phyloP scores from a whole-genome alignment of 805 yeast species.

The Kockiozyma suomiensis region DNA sequence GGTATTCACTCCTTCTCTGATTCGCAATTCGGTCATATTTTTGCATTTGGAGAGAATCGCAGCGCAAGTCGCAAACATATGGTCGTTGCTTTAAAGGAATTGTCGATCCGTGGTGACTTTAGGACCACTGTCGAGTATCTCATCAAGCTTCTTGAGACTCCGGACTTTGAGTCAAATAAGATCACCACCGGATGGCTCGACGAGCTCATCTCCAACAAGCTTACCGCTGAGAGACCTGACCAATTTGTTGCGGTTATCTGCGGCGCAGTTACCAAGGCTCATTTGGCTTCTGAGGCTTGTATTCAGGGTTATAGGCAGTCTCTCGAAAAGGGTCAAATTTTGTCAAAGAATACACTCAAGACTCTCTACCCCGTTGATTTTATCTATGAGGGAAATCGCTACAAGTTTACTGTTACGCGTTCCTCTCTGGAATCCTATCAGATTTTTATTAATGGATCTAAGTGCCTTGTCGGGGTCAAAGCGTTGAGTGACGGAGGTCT shows the following conservation, averaged over 20 bases:
- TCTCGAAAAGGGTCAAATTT: conserved; percentile 95
- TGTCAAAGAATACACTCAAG: conserved; percentile 75
- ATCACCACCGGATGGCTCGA: conserved; percentile 99
- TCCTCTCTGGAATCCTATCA: conserved; percentile 84
- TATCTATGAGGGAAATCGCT: conserved; percentile 90
- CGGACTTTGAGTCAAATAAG: conserved; percentile 93
- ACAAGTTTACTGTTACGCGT: conserved; percentile 93
- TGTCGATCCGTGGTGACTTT: conserved; percentile 97
- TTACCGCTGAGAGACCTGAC: conserved; percentile 98
- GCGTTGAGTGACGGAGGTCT: conserved; percentile 95
- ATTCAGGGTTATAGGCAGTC: conserved; percentile 68
- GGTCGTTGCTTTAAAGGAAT: conserved; percentile 97
- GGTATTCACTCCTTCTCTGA: conserved; percentile 97
- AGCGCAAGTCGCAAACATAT: conserved; percentile 97
- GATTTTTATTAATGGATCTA: conserved; percentile 89
- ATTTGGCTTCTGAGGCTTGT: conserved; percentile 71
- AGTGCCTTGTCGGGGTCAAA: conserved; percentile 82
- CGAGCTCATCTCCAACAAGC: conserved; percentile 86
- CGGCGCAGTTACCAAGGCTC: conserved; percentile 98
- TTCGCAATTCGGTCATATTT: conserved; percentile 98
- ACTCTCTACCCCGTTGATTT: conserved; percentile 92
- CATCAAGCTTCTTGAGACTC: conserved; percentile 92
- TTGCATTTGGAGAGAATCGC: conserved; percentile 98
- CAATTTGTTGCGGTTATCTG: conserved; percentile 86
- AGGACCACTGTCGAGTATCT: conserved; percentile 97